These are phyloP conservation scores for Diutina catenulata DNA, from an alignment of 1,139 yeast genomes.

Conservation along the genomic window DNA sequence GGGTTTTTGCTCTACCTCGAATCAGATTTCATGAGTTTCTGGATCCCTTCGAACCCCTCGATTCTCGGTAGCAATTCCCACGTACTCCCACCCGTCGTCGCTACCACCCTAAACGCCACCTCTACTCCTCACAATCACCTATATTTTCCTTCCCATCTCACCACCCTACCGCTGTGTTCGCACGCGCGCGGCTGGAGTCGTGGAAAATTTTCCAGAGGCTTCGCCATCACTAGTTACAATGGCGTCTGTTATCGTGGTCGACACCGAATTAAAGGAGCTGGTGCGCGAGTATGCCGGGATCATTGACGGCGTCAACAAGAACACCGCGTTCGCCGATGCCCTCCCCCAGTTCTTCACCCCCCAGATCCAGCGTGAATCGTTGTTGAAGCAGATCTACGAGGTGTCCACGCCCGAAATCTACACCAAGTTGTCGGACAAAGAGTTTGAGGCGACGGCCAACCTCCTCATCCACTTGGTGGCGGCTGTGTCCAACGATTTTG, in stretches of 20 bases:
- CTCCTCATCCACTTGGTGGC: constrained; percentile 26
- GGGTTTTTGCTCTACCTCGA: no score
- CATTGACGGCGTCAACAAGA: constrained; percentile 23
- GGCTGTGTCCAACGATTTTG: constrained; percentile 17
- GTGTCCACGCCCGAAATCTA: constrained; percentile 16
- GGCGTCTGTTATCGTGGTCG: constrained; percentile 38
- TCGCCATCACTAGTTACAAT: constrained; percentile 11
- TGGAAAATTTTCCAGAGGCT: background rate
- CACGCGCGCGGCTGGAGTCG: no score
- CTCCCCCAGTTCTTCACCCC: constrained; percentile 15
- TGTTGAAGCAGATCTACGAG: constrained; percentile 17
- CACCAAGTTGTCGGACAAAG: constrained; percentile 12
- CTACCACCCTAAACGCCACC: no score
- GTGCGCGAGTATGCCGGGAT: constrained; percentile 29
- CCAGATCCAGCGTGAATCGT: constrained; percentile 25
- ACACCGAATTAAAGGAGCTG: constrained; percentile 32
- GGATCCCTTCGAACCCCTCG: no score
- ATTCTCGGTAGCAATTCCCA: no score
- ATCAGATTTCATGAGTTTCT: no score
- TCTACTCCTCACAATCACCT: no score
- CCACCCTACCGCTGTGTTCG: no score
- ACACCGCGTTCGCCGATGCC: constrained; percentile 18
- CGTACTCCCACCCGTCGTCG: no score
- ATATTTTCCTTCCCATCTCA: no score
- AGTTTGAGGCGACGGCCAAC: constrained; percentile 25